Percentiles rank a stretch among this genome's conserved stretches.
Conservation (phyloP, 805 yeast species). For the Ogataea sp. region DNA sequence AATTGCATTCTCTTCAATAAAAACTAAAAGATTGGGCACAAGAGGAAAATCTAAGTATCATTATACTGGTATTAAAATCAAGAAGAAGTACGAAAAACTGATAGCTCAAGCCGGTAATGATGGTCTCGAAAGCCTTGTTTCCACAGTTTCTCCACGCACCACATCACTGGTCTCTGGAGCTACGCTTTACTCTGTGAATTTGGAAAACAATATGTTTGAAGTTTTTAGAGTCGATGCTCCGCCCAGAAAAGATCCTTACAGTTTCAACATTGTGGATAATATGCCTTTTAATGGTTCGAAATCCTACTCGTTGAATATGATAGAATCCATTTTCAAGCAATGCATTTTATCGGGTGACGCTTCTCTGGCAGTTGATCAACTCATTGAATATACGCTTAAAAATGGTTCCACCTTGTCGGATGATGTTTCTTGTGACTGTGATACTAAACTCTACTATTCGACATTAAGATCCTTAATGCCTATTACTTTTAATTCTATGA, state of each 20-base stretch:
- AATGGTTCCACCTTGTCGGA: background rate
- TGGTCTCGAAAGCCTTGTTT: background rate
- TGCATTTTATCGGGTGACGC: background rate
- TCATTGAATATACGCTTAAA: background rate
- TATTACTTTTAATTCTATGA: background rate
- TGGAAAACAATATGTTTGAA: no score
- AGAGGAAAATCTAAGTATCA: conserved; percentile 77
- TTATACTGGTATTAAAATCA: conserved; percentile 56
- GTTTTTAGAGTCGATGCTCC: no score
- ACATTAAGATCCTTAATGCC: background rate
- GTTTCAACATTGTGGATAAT: no score
- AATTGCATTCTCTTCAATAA: conserved; percentile 52
- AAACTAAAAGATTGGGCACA: conserved; percentile 70
- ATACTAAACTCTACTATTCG: background rate
- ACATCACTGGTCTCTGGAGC: background rate
- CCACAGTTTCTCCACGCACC: background rate
- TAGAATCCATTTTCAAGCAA: background rate
- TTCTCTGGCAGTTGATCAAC: background rate
- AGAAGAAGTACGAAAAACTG: conserved; percentile 5
- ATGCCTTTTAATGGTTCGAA: background rate
- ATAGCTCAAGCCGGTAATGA: conserved; percentile 1
- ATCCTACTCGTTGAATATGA: background rate
- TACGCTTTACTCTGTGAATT: no score
- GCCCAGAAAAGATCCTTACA: no score
- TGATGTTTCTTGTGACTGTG: background rate